Evolutionary conservation across 768 basidiomycete genomes (phyloP).

Genomic region (Amanita polypyramis): DNA sequence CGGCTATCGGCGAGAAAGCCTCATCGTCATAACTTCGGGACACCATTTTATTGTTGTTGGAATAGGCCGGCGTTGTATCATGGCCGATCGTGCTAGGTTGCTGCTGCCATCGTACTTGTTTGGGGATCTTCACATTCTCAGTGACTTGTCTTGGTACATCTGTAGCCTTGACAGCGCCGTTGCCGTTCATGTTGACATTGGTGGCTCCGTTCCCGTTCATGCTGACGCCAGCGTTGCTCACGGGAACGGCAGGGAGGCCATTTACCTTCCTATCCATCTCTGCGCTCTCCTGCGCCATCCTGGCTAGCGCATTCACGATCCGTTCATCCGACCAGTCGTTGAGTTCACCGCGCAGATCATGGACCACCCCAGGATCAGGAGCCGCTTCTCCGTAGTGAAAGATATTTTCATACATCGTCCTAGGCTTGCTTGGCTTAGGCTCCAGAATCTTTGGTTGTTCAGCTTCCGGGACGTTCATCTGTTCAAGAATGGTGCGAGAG

Average conservation of each 20-base stretch:
- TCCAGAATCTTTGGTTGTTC: constrained; percentile 3
- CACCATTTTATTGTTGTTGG: not conserved
- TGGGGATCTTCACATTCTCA: not conserved
- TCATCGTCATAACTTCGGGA: constrained; percentile 4
- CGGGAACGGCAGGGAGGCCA: not conserved
- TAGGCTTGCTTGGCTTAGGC: constrained; percentile 5
- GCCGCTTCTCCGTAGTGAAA: constrained; percentile 3
- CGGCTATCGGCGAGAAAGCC: constrained; percentile 1
- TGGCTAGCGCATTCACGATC: not conserved
- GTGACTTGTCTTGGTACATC: not conserved
- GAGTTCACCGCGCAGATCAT: constrained; percentile 3
- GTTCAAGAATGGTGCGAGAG: constrained; percentile 6
- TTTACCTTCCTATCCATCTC: constrained; percentile 5
- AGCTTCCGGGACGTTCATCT: not conserved
- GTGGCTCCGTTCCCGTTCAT: not conserved
- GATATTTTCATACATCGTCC: constrained; percentile 5
- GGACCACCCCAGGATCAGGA: not conserved
- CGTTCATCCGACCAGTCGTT: constrained; percentile 1
- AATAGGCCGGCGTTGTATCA: not conserved
- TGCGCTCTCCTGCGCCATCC: constrained; percentile 1
- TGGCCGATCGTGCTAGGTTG: not conserved
- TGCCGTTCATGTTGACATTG: not conserved
- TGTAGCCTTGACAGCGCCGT: not conserved
- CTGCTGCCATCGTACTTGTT: constrained; percentile 4
- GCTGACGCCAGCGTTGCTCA: not conserved